Conservation (phyloP, 2,329 filamentous ascomycete genomes). For the Cladosporium sp. region DNA sequence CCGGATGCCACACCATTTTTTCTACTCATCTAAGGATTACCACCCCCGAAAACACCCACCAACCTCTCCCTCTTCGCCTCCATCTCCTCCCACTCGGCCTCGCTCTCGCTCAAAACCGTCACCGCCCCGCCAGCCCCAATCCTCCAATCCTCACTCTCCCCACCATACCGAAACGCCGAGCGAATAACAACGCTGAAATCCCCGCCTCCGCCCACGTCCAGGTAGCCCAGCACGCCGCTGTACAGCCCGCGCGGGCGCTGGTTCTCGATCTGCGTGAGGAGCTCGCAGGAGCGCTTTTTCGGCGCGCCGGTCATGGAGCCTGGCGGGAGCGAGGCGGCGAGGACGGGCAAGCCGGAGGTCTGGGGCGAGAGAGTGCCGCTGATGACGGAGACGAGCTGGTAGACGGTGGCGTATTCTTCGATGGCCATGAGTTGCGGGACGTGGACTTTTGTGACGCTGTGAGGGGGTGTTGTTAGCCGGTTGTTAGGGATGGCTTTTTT, state of each 20-base stretch:
- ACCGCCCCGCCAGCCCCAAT: conserved; percentile 88
- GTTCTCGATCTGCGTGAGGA: conserved; percentile 64
- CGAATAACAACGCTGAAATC: conserved; percentile 92
- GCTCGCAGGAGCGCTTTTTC: conserved; percentile 85
- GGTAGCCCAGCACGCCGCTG: conserved; percentile 82
- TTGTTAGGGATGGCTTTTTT: background rate
- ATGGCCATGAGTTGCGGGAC: conserved; percentile 77
- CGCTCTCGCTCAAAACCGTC: conserved; percentile 72
- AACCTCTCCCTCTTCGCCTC: conserved; percentile 35
- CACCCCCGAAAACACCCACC: conserved; percentile 14
- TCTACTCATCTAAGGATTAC: background rate
- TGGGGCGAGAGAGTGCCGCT: conserved; percentile 54
- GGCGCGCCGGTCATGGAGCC: conserved; percentile 96
- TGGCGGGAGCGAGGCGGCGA: conserved; percentile 73
- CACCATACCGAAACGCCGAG: conserved; percentile 68
- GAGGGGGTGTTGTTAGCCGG: background rate
- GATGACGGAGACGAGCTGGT: conserved; percentile 84
- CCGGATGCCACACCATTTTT: too few species aligned
- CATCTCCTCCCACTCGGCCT: conserved; percentile 90
- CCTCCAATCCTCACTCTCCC: conserved; percentile 59
- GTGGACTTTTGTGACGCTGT: conserved; percentile 48
- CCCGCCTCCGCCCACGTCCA: conserved; percentile 76
- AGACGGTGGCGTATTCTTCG: conserved; percentile 86
- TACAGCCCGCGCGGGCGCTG: conserved; percentile 66
- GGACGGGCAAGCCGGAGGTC: conserved; percentile 65